Base-by-base conservation (phyloP, 1,284 basidiomycete species). In the Tilletia setariae region DNA sequence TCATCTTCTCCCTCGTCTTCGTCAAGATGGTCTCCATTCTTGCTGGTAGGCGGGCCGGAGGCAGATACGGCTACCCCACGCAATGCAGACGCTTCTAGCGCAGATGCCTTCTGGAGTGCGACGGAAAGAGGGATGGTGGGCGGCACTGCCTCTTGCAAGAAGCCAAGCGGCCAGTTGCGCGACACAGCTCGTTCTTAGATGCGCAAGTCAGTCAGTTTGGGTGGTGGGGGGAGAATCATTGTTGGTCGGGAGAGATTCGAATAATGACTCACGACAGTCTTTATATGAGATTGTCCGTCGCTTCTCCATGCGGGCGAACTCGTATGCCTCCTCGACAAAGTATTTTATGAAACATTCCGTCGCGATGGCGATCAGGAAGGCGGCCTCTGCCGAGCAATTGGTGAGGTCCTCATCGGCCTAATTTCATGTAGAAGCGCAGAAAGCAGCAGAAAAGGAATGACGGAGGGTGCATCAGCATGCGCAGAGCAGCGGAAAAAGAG, bases 291-390 rank as follows among this genome's bases (percentile, higher is more conserved):
- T 51, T 7, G 30, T 28, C 11, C 30, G n/a, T 21, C 64, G 44
- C 28, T 51, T 47, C 32, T 65, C 64, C 44, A 65, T 35, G 0
- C 64, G 64, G n/a, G 46, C 64, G 9, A 25, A 49, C 11, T 44
- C 64, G 28, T 65, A 65, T 21, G 44, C 25, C 28, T 51, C 40
- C 19, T 65, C 64, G 47, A 46, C 43, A 30, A 65, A 40, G 46
- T 47, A 40, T 25, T 65, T 65, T n/a, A 65, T 47, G 64, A 65
- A 65, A 46, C 40, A 40, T 40, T 65, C 64, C 3, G 64, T 49
- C 16, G 64, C 64, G 30, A 51, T 51, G 30, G 64, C 47, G 64
- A 65, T 65, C 21, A 65, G 44, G 47, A 65, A 65, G 46, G 47
- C 47, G 43, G 64, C 43, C 19, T 65, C 64, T 13, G 30, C 19